Percentiles rank a stretch among this genome's conserved stretches.
These are phyloP conservation scores for Polyplosphaeria fusca DNA, from an alignment of 495 filamentous ascomycete genomes.

Conservation along the genomic window DNA sequence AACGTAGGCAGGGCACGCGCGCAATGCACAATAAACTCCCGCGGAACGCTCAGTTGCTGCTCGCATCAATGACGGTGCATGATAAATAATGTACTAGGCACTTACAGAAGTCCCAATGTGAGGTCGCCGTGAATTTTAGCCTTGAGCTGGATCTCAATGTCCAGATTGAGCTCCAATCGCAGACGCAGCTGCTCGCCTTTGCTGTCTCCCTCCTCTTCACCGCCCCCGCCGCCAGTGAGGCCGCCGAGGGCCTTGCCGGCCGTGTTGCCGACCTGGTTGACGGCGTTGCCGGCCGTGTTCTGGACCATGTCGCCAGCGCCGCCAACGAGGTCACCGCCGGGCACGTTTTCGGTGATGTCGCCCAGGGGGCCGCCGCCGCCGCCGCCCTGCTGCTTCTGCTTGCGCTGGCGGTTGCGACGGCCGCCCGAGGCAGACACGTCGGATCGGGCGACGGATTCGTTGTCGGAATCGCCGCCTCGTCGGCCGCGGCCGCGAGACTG, in stretches of 20 bases:
- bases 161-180: conserved; percentile 79
- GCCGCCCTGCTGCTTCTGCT: conserved; percentile 35
- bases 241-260: conserved; percentile 42
- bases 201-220: conserved; percentile 36
- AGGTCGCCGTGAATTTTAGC: conserved; percentile 90
- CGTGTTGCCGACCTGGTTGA: conserved; percentile 38
- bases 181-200: conserved; percentile 66
- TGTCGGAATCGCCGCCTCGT: conserved; percentile 34
- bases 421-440: conserved; percentile 41
- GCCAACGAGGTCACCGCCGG: conserved; percentile 42
- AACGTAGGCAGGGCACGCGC: conserved; percentile 6
- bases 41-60: conserved; percentile 15
- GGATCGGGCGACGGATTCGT: conserved; percentile 40
- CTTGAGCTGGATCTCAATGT: conserved; percentile 86
- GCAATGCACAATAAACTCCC: neutral
- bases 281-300: conserved; percentile 44
- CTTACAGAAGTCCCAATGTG: conserved; percentile 80
- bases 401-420: conserved; percentile 41
- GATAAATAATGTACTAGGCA: conserved; percentile 25
- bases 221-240: conserved; percentile 36
- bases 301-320: conserved; percentile 43
- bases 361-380: conserved; percentile 39
- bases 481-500: conserved; percentile 44
- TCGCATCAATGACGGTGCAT: neutral
- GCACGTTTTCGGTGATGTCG: conserved; percentile 42